Conservation (phyloP, 768 basidiomycete genomes). For the Polyporus arcularius region DNA sequence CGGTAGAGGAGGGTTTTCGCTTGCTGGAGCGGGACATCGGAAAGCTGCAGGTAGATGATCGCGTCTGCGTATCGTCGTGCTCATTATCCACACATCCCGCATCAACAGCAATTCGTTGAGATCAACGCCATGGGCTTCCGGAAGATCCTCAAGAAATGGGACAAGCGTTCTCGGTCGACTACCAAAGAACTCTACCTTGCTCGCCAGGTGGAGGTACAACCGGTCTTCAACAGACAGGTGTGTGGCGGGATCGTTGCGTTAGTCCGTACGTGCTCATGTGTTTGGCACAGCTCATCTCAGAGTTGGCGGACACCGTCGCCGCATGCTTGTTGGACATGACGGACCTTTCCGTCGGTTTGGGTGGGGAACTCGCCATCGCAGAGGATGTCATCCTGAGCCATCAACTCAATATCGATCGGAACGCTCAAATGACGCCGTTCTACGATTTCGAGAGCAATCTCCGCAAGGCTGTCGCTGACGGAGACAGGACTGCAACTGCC, state of each 20-base stretch:
- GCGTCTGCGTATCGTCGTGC: slow-evolving; percentile 13
- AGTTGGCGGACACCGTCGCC: slow-evolving; percentile 90
- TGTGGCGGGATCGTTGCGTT: slow-evolving; percentile 19
- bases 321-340: slow-evolving; percentile 79
- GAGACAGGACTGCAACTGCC: slow-evolving; percentile 59
- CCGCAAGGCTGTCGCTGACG: slow-evolving; percentile 68
- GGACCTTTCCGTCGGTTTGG: slow-evolving; percentile 71
- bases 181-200: slow-evolving; percentile 97
- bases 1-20: slow-evolving; percentile 95
- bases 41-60: slow-evolving; percentile 78
- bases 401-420: slow-evolving; percentile 65
- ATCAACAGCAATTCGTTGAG: slow-evolving; percentile 86
- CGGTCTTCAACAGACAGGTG: slow-evolving; percentile 94
- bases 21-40: slow-evolving; percentile 91
- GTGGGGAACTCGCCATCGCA: slow-evolving; percentile 77
- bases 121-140: slow-evolving; percentile 96
- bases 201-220: slow-evolving; percentile 98
- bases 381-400: slow-evolving; percentile 70
- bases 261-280: neutral
- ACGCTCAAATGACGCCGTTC: slow-evolving; percentile 68
- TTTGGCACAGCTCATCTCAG: slow-evolving; percentile 77
- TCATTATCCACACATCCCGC: slow-evolving; percentile 17
- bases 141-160: slow-evolving; percentile 98
- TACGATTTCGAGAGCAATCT: slow-evolving; percentile 89
- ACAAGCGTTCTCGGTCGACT: slow-evolving; percentile 91